A percentile compares a stretch with the other conserved stretches of the same genome.
phyloP scores from a whole-genome alignment of 176 grass and related monocot species.

The Elymus sibiricus region DNA sequence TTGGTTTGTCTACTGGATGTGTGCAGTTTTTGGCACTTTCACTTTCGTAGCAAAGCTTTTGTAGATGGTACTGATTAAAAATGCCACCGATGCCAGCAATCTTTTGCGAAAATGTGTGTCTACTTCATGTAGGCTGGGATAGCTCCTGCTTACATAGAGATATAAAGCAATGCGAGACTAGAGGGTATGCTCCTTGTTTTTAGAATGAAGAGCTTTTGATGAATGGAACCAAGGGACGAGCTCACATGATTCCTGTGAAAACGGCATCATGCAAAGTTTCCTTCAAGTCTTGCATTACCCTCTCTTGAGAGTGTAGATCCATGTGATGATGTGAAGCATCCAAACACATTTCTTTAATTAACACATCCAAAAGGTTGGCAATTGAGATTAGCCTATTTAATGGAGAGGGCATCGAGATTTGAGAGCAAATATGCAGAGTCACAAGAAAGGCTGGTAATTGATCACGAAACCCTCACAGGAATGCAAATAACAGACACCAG shows the following conservation, averaged over 20 bases:
- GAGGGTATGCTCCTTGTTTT: neutral
- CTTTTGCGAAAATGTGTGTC: neutral
- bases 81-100: neutral
- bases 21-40: neutral
- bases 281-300: neutral
- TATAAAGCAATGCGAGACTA: neutral
- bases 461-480: neutral
- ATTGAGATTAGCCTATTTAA: neutral
- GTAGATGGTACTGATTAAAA: neutral
- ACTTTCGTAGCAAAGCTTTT: neutral
- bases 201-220: neutral
- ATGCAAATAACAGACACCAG: neutral
- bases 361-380: neutral
- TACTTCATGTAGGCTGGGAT: neutral
- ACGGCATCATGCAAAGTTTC: neutral
- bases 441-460: neutral
- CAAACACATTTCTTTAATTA: neutral
- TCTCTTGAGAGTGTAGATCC: neutral
- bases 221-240: neutral
- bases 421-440: neutral
- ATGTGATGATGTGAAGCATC: neutral
- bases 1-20: neutral
- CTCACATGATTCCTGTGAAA: neutral
- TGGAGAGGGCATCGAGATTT: neutral
- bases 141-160: neutral